Conservation (phyloP, 768 basidiomycete genomes). For the Hortiboletus flavorubellus region DNA sequence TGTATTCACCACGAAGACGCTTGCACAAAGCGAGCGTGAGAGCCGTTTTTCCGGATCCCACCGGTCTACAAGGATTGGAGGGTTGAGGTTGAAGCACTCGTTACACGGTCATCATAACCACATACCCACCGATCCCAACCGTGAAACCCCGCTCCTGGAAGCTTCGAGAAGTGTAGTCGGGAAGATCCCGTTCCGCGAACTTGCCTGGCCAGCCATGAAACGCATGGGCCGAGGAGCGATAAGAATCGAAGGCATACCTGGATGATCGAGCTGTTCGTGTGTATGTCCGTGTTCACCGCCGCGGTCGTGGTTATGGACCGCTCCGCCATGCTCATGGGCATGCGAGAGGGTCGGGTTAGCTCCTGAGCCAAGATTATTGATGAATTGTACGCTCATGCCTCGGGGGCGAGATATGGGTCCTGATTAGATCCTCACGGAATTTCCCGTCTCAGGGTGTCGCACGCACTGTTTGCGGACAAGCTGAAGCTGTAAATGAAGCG, state of each 20-base stretch:
- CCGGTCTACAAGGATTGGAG: slow-evolving; percentile 54
- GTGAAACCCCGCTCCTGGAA: slow-evolving; percentile 95
- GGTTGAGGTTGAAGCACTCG: not conserved
- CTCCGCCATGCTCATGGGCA: slow-evolving; percentile 47
- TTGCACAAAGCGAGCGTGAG: slow-evolving; percentile 88
- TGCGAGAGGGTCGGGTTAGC: slow-evolving; percentile 39
- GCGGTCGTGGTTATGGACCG: slow-evolving; percentile 49
- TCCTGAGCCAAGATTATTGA: slow-evolving; percentile 56
- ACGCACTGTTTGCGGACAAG: not conserved
- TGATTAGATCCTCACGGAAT: slow-evolving; percentile 10
- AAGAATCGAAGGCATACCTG: slow-evolving; percentile 49
- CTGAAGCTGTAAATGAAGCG: slow-evolving; percentile 22
- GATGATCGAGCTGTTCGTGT: slow-evolving; percentile 87
- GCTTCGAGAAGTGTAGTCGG: slow-evolving; percentile 79
- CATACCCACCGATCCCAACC: slow-evolving; percentile 95
- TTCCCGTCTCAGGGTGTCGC: slow-evolving; percentile 8
- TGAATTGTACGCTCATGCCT: slow-evolving; percentile 67
- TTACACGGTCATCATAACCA: slow-evolving; percentile 5
- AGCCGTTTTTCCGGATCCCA: slow-evolving; percentile 98
- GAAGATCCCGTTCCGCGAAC: slow-evolving; percentile 88
- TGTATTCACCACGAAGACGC: slow-evolving; percentile 74
- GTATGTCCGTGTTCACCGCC: slow-evolving; percentile 88
- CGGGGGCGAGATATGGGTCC: too few species aligned
- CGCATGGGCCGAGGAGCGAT: not conserved
- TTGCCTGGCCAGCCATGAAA: slow-evolving; percentile 55